Conservation (phyloP, 345 rosid genomes). For the Melaleuca alternifolia region DNA sequence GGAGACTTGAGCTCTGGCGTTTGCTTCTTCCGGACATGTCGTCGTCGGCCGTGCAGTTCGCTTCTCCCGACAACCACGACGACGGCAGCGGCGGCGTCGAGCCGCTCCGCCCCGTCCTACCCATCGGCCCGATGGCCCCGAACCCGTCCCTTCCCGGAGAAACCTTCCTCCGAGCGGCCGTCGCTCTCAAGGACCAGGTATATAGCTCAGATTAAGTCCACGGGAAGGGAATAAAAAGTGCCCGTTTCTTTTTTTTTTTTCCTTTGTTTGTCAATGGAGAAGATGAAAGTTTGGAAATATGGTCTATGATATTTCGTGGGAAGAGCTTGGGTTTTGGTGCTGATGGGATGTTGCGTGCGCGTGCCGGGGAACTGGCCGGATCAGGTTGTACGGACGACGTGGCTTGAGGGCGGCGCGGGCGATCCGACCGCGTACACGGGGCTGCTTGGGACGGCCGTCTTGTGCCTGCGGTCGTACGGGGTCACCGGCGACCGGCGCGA, state of each 20-base stretch:
- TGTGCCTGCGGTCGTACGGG: conserved; percentile 71
- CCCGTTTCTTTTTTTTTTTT: not conserved
- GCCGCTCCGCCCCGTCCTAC: conserved; percentile 17
- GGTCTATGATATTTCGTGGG: not conserved
- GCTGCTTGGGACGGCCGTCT: conserved; percentile 66
- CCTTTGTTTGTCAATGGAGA: not conserved
- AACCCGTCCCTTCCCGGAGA: conserved; percentile 25
- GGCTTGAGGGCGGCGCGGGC: conserved; percentile 19
- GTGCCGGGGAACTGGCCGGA: not conserved
- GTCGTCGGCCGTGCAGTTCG: conserved; percentile 21
- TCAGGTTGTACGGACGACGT: conserved; percentile 60
- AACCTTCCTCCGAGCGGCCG: conserved; percentile 51
- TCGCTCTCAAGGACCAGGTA: conserved; percentile 67
- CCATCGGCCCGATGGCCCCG: conserved; percentile 21
- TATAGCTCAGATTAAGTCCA: not conserved
- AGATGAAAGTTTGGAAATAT: not conserved
- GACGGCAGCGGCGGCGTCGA: conserved; percentile 15
- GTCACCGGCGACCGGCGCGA: conserved; percentile 46
- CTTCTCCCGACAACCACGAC: conserved; percentile 1
- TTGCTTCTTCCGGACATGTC: conserved; percentile 11
- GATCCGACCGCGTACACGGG: conserved; percentile 78
- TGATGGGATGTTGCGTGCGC: not conserved
- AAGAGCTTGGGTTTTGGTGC: not conserved
- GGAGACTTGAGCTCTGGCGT: no score
- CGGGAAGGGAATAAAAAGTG: not conserved